Evolutionary conservation across 352 stramenopile genomes (phyloP).

Genomic region (Phytopythium oedochilum): DNA sequence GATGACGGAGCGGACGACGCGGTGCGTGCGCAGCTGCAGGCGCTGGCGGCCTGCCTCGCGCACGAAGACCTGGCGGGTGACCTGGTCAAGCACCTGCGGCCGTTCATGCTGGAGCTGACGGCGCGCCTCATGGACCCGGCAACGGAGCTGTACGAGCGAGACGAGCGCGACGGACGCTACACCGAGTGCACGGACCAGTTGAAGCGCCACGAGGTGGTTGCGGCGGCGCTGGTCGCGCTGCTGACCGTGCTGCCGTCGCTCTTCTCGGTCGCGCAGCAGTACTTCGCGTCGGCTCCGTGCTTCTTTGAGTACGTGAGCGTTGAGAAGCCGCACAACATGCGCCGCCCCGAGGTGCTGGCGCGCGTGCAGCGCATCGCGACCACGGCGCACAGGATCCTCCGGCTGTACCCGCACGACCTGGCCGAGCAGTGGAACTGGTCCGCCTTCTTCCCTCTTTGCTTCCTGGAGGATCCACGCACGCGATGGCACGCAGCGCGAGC

Average conservation of each 20-base stretch:
- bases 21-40: slow-evolving; percentile 34
- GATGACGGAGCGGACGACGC: slow-evolving; percentile 12
- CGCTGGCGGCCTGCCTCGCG: slow-evolving; percentile 47
- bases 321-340: slow-evolving; percentile 28
- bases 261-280: slow-evolving; percentile 54
- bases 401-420: slow-evolving; percentile 46
- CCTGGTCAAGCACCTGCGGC: slow-evolving; percentile 56
- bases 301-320: slow-evolving; percentile 76
- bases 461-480: slow-evolving; percentile 49
- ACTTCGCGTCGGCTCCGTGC: slow-evolving; percentile 56
- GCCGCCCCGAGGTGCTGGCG: slow-evolving; percentile 17
- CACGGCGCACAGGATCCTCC: slow-evolving; percentile 54
- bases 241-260: slow-evolving; percentile 49
- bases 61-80: slow-evolving; percentile 36
- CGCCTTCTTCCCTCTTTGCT: slow-evolving; percentile 74
- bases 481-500: slow-evolving; percentile 63
- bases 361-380: slow-evolving; percentile 54
- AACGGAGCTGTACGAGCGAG: slow-evolving; percentile 36
- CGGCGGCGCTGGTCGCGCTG: slow-evolving; percentile 45
- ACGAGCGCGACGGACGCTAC: slow-evolving; percentile 4
- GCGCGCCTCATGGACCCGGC: slow-evolving; percentile 52
- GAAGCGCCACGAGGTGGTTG: slow-evolving; percentile 45
- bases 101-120: slow-evolving; percentile 70
- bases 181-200: slow-evolving; percentile 40
- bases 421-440: slow-evolving; percentile 77